Base-by-base conservation (phyloP, 139 green algal species). In the Penium margaritaceum region DNA sequence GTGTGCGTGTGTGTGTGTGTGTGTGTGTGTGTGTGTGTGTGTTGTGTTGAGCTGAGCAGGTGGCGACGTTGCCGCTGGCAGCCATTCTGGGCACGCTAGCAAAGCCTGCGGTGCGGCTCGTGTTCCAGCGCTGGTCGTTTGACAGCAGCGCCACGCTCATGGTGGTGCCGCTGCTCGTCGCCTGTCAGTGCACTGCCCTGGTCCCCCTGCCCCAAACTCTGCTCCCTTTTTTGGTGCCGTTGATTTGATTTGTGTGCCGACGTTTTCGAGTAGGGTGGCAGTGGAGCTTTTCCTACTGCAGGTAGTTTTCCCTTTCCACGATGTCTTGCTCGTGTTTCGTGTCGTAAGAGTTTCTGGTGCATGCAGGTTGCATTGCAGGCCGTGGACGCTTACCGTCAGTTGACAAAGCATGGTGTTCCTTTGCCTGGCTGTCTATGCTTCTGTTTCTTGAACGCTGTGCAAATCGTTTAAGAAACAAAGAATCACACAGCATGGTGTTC, bases 71-170 rank as follows among this genome's bases (percentile, higher is more conserved):
- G 32, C 75, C 76, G 2, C n/a, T 84, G 46, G 68, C 65, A 29
- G 63, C 77, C 36, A 78, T 66, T 27, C 39, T 84, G 67, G 15
- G 69, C 19, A 65, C 77, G 17, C 29, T 80, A 36, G 29, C 74
- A 12, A 39, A 14, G 7, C 35, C 77, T 33, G 60, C 78, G 21
- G 78, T 85, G 2, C 33, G 46, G 2, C 19, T 61, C 17, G n/a
- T 84, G 21, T 77, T 84, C 36, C 34, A 84, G 77, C 54, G 78
- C 0, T 43, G 64, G 21, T 53, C 78, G n/a, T 84, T 84, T 24
- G 77, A 84, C 66, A 68, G 69, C 24, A 24, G 35, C 27, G 78
- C 78, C 37, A 70, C 57, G 3, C 5, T n/a, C 17, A 37, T 75
- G 6, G 78, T 81, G 12, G 35, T 67, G 14, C 39, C 67, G 4